Percentiles rank a stretch among this genome's conserved stretches.
Conservation (phyloP, 768 basidiomycete species). For the Russula sp. region DNA sequence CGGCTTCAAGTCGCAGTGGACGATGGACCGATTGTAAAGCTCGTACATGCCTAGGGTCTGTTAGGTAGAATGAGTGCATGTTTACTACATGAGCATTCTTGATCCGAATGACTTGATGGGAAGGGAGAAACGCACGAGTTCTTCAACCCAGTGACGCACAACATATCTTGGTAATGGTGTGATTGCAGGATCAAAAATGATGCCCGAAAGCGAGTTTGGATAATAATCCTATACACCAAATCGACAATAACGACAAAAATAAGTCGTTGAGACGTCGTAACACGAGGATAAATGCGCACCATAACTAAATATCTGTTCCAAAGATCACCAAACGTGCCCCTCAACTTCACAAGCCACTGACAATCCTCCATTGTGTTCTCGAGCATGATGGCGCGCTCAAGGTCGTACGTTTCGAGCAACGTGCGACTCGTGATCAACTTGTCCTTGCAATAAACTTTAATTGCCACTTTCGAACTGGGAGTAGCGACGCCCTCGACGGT, state of each 20-base stretch:
- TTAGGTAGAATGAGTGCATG: not conserved
- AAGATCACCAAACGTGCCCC: slow-evolving; percentile 12
- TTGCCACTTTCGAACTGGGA: not conserved
- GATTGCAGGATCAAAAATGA: not conserved
- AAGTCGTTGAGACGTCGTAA: not conserved
- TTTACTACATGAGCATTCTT: not conserved
- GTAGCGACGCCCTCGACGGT: not conserved
- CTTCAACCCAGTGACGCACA: slow-evolving; percentile 18
- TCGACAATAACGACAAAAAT: not conserved
- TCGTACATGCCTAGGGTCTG: slow-evolving; percentile 34
- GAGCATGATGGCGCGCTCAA: slow-evolving; percentile 12
- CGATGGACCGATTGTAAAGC: slow-evolving; percentile 41
- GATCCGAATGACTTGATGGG: not conserved
- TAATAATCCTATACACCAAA: slow-evolving; percentile 22
- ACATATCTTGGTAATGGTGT: not conserved
- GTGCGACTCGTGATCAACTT: not conserved
- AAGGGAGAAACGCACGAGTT: slow-evolving; percentile 11
- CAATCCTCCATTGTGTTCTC: not conserved
- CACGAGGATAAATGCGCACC: not conserved
- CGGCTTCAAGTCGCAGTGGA: slow-evolving; percentile 52
- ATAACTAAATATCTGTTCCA: slow-evolving; percentile 26
- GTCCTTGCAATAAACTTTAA: slow-evolving; percentile 21
- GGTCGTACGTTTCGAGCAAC: not conserved
- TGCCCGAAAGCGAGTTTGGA: slow-evolving; percentile 17
- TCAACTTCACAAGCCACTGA: slow-evolving; percentile 12